phyloP scores from a whole-genome alignment of 345 rosid species.

The Aquilaria yunnanensis region DNA sequence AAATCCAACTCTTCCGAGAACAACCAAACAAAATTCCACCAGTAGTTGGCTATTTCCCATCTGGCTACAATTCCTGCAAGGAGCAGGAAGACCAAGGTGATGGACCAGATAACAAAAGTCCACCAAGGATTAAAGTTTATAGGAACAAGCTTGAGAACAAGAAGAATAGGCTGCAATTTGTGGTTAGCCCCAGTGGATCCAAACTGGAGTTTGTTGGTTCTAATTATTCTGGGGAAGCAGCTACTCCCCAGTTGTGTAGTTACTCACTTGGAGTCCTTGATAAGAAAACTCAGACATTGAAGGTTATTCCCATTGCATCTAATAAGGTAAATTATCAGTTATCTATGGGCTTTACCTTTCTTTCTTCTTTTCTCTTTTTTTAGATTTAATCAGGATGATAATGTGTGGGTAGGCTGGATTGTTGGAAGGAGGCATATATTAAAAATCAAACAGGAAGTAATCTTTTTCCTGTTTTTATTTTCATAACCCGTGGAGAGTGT shows the following conservation, averaged over 20 bases:
- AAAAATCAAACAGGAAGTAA: no score
- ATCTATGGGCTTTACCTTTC: no score
- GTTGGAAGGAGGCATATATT: no score
- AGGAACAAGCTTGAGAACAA: constrained; percentile 29
- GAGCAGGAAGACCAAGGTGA: not conserved
- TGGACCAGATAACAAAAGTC: not conserved
- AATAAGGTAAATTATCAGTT: constrained; percentile 43
- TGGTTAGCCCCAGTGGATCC: constrained; percentile 56
- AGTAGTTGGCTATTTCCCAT: constrained; percentile 70
- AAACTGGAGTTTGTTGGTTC: constrained; percentile 71
- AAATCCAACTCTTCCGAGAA: constrained; percentile 31
- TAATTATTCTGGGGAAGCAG: constrained; percentile 60
- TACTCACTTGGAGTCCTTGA: constrained; percentile 71
- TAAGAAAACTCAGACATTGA: constrained; percentile 51
- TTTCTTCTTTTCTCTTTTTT: no score
- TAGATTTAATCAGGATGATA: no score
- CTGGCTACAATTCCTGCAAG: constrained; percentile 47
- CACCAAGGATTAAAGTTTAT: constrained; percentile 36
- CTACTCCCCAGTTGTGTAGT: constrained; percentile 49
- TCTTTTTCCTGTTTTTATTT: no score
- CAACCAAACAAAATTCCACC: constrained; percentile 46
- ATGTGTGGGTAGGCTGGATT: no score
- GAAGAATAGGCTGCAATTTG: constrained; percentile 52
- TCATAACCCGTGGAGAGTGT: no score
- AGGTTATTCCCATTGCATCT: constrained; percentile 65